Base-by-base conservation (phyloP, 495 filamentous ascomycete species). In the Margaritispora aquatica region DNA sequence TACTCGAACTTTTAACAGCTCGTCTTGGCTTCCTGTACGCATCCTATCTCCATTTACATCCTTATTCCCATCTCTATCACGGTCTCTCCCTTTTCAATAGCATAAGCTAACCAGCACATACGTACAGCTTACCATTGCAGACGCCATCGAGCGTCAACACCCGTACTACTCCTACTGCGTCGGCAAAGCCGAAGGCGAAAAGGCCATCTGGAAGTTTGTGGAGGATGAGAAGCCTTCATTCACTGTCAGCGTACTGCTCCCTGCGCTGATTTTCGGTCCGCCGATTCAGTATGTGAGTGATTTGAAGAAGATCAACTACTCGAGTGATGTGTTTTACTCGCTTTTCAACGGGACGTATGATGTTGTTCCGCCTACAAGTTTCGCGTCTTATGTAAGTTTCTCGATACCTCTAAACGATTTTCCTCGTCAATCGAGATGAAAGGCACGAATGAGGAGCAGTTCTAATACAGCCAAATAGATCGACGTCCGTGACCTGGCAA, bases 401-500 rank as follows among this genome's bases (percentile, higher is more conserved):
- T 20, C 24, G 8, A 8, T 53, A 1, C 24, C 26, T 20, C 21
- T 50, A n/a, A n/a, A n/a, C n/a, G n/a, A n/a, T n/a, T n/a, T n/a
- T n/a, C n/a, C n/a, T n/a, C n/a, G n/a, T n/a, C n/a, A n/a, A n/a
- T n/a, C n/a, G n/a, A n/a, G n/a, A n/a, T n/a, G n/a, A n/a, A n/a
- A n/a, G n/a, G n/a, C n/a, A n/a, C n/a, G n/a, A n/a, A n/a, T n/a
- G n/a, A n/a, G n/a, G n/a, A n/a, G n/a, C n/a, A n/a, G n/a, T n/a
- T n/a, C n/a, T n/a, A n/a, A n/a, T n/a, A n/a, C n/a, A n/a, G n/a
- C n/a, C n/a, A 34, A 9, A 44, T 9, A 75, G 63, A 67, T 76
- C 21, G 72, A 75, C 41, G 70, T 74, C 44, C 72, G 72, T 23
- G 75, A 74, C 51, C 66, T 76, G 10, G 72, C 74, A 10, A 61